Conservation (phyloP, 148 eudicot genomes). For the Camellia japonica region DNA sequence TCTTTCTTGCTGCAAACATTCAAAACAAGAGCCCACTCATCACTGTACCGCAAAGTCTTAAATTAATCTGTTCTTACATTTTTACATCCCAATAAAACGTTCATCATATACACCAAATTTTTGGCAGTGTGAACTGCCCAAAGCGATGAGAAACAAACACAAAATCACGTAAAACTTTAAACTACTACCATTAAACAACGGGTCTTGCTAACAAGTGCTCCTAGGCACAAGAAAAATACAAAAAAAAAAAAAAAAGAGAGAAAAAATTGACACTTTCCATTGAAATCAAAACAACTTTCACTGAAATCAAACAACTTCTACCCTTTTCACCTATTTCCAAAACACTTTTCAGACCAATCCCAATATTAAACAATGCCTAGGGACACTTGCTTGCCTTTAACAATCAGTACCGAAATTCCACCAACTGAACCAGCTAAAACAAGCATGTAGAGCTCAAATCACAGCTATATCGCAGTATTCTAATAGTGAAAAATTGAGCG, state of each 20-base stretch:
- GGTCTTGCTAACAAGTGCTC: too few relatives aligned
- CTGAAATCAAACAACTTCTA: too few relatives aligned
- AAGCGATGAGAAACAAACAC: neutral
- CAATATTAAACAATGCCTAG: too few relatives aligned
- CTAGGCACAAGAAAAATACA: too few relatives aligned
- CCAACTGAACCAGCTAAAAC: neutral
- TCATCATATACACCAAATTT: neutral
- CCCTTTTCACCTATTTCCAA: too few relatives aligned
- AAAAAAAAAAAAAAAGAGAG: too few relatives aligned
- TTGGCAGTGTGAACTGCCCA: neutral
- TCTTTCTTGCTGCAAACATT: constrained; percentile 59
- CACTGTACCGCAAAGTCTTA: neutral
- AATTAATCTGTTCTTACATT: too few relatives aligned
- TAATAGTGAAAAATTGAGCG: neutral
- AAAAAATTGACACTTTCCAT: too few relatives aligned
- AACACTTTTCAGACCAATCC: too few relatives aligned
- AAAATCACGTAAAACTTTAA: neutral
- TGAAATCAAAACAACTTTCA: too few relatives aligned
- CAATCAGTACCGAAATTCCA: neutral
- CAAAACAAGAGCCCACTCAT: constrained; percentile 9
- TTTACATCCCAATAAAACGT: neutral
- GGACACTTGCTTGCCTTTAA: too few relatives aligned
- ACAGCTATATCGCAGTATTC: neutral
- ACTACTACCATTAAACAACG: neutral
- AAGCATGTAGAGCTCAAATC: neutral